Evolutionary conservation across 129 eudicot species (phyloP).

Genomic region (Heracleum sosnowskyi): DNA sequence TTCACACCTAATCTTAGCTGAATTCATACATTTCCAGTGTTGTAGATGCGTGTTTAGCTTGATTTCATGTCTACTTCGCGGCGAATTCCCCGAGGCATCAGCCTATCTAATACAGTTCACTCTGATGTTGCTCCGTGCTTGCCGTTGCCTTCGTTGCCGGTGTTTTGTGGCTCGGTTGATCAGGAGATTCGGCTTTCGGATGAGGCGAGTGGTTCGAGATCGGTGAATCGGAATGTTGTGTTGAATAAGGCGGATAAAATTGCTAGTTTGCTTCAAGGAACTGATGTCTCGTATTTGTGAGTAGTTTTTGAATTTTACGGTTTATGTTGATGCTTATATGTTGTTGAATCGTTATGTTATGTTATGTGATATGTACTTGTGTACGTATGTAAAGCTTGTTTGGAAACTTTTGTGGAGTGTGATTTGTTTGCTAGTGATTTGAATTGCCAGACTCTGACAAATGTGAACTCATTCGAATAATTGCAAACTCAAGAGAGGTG

Average conservation of each 20-base stretch:
- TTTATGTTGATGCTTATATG: neutral
- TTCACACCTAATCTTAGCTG: constrained; percentile 9
- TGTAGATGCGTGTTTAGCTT: neutral
- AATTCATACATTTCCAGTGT: constrained; percentile 6
- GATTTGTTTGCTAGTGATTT: neutral
- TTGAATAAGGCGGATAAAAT: constrained; percentile 55
- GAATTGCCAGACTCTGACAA: neutral
- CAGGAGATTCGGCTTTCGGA: constrained; percentile 68
- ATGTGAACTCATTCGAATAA: neutral
- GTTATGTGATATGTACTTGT: neutral
- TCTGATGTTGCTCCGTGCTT: constrained; percentile 85
- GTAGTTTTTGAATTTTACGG: constrained; percentile 12
- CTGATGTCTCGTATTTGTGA: constrained; percentile 84
- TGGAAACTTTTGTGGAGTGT: neutral
- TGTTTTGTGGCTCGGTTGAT: constrained; percentile 75
- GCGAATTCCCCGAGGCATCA: constrained; percentile 61
- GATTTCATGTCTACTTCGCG: constrained; percentile 45
- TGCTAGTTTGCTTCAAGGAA: constrained; percentile 52
- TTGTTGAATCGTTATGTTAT: neutral
- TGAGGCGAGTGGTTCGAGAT: constrained; percentile 33
- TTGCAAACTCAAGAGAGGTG: neutral
- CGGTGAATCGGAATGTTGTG: constrained; percentile 35
- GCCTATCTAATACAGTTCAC: constrained; percentile 71
- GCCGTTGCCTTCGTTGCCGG: constrained; percentile 93
- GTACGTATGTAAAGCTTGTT: neutral